Evolutionary conservation across 2,329 filamentous ascomycete genomes (phyloP).

Genomic region (Epichloe hybrida): DNA sequence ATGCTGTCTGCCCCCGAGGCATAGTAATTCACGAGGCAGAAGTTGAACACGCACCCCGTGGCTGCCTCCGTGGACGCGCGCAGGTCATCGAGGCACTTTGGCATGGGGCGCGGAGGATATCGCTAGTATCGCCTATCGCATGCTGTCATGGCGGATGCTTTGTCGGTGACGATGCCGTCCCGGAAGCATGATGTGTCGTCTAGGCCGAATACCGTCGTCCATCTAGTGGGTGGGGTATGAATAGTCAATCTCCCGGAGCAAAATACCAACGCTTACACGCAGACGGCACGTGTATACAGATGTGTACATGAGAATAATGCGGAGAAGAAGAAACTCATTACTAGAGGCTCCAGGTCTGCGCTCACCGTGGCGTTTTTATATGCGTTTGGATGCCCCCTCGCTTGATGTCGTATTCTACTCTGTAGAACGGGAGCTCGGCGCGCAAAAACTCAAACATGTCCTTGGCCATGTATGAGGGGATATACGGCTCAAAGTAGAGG

Average conservation of each 20-base stretch:
- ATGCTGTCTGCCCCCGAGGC: slow-evolving; percentile 66
- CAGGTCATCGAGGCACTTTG: slow-evolving; percentile 52
- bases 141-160: slow-evolving; percentile 25
- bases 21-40: slow-evolving; percentile 75
- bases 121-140: slow-evolving; percentile 39
- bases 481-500: slow-evolving; percentile 62
- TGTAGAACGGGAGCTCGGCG: slow-evolving; percentile 59
- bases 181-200: slow-evolving; percentile 51
- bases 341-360: neutral
- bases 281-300: neutral
- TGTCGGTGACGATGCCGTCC: slow-evolving; percentile 28
- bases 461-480: slow-evolving; percentile 40
- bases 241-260: neutral
- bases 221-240: slow-evolving; percentile 13
- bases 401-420: slow-evolving; percentile 60
- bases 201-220: slow-evolving; percentile 43
- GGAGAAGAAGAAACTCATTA: too few relatives aligned
- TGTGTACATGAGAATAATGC: neutral
- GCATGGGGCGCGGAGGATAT: slow-evolving; percentile 55
- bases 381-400: slow-evolving; percentile 50
- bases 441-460: slow-evolving; percentile 59
- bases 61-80: slow-evolving; percentile 49
- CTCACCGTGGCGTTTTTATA: slow-evolving; percentile 39
- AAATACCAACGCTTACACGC: neutral
- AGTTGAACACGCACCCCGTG: slow-evolving; percentile 59